Evolutionary conservation across 2,329 filamentous ascomycete species (phyloP), one percentile per base, ranked within the genome.

Genomic region (Diaporthe vexans): DNA sequence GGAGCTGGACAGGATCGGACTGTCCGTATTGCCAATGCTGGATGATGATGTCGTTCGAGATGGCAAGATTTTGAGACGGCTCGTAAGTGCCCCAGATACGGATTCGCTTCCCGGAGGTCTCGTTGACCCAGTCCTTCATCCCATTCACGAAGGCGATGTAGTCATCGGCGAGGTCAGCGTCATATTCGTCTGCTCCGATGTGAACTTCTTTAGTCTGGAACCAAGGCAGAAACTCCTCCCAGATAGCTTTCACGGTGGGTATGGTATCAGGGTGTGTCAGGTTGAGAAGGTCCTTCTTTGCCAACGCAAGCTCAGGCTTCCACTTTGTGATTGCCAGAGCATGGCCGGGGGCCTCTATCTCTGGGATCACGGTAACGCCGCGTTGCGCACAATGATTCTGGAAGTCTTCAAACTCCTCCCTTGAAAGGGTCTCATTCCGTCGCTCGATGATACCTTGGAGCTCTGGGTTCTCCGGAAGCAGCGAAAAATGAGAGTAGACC

Each of bases 151-250:
- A 86, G 80, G 86, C 83, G 73, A 83, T 88, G 77, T 90, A 90
- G 67, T 87, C 86, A 35, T 85, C 82, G 0, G 85, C 86, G 4
- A 86, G 78, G 0, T 80, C 79, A 17, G 84, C 75, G 73, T 85
- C 78, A 74, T 90, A 90, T 77, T 90, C 88, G 74, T 90, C 88
- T 2, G 88, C 88, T 0, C 88, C 88, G 15, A 90, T 86, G 74
- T 89, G 87, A 1, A 90, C 86, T 29, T 87, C 85, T 76, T 89
- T 90, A 6, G 82, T 86, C 40, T 89, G 83, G 69, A 90, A 89
- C 88, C 88, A 90, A 1, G 87, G 87, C 13, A 90, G 78, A 61
- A 89, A 89, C 15, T 86, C 85, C 15, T 81, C 79, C 87, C 88
- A 90, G 71, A 90, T 88, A 0, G 81, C 80, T 77, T 90, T 82